A percentile compares a stretch with the other conserved stretches of the same genome.
Evolutionary conservation across 176 grass and related monocot species (phyloP).

Genomic region (Ensete ventricosum): DNA sequence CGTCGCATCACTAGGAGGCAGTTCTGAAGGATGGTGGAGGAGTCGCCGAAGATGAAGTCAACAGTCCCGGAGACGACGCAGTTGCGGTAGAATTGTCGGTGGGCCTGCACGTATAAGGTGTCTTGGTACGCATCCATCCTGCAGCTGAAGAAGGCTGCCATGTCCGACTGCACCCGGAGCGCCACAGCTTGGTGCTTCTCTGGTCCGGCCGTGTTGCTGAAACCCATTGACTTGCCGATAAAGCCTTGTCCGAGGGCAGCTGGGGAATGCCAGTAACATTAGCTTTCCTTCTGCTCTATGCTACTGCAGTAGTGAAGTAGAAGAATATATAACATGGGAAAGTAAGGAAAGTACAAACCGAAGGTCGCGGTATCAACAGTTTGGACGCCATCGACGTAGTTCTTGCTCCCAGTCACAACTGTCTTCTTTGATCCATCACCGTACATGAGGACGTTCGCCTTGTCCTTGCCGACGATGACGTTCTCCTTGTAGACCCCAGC

Average conservation of each 20-base stretch:
- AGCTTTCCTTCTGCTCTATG: background rate
- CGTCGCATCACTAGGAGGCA: background rate
- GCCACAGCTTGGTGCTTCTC: slow-evolving; percentile 3
- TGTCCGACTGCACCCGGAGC: background rate
- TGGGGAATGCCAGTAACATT: background rate
- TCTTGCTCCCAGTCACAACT: background rate
- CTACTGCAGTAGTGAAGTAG: background rate
- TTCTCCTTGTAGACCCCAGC: slow-evolving; percentile 75
- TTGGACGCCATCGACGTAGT: background rate
- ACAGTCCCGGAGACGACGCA: slow-evolving; percentile 4
- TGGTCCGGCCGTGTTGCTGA: slow-evolving; percentile 3
- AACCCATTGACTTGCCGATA: slow-evolving; percentile 7
- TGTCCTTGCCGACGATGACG: slow-evolving; percentile 37
- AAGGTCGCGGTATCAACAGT: slow-evolving; percentile 4
- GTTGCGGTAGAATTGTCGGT: slow-evolving; percentile 3
- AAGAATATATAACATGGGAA: background rate
- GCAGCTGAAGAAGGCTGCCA: slow-evolving; percentile 9
- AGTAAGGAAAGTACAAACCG: background rate
- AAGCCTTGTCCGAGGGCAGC: background rate
- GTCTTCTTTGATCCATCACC: slow-evolving; percentile 20
- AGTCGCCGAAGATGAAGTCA: slow-evolving; percentile 12
- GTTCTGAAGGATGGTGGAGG: background rate
- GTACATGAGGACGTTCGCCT: slow-evolving; percentile 72
- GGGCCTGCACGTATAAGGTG: slow-evolving; percentile 3
- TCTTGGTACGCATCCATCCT: slow-evolving; percentile 7